phyloP scores from a whole-genome alignment of 2,329 filamentous ascomycete species.

The Biscogniauxia marginata region DNA sequence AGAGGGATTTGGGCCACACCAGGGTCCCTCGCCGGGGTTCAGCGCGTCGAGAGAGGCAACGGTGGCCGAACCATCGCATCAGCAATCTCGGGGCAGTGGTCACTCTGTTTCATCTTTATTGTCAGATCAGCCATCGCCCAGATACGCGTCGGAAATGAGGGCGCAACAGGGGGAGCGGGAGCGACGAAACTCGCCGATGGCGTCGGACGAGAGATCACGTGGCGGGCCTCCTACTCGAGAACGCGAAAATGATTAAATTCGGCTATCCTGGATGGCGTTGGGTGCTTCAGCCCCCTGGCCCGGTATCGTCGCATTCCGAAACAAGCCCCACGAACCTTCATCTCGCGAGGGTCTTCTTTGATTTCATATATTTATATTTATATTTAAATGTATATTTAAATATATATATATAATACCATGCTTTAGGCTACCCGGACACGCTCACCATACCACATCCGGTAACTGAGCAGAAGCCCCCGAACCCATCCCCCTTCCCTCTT shows the following conservation, averaged over 20 bases:
- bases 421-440: neutral
- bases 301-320: constrained; percentile 10
- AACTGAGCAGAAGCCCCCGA: neutral
- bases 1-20: constrained; percentile 34
- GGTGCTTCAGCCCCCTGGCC: constrained; percentile 17
- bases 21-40: constrained; percentile 39
- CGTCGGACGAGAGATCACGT: constrained; percentile 36
- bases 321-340: constrained; percentile 6
- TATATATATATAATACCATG: neutral
- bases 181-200: constrained; percentile 32
- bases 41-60: constrained; percentile 35
- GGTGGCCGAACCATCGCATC: constrained; percentile 31
- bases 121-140: constrained; percentile 38
- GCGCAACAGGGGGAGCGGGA: constrained; percentile 30
- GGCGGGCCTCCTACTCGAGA: constrained; percentile 23
- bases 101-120: constrained; percentile 46
- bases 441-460: neutral
- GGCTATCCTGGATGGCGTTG: neutral
- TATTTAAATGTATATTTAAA: neutral
- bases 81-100: constrained; percentile 35
- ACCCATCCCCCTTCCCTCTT: neutral
- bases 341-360: constrained; percentile 8
- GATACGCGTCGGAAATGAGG: constrained; percentile 30
- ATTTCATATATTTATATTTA: constrained; percentile 11
- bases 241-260: constrained; percentile 22